A percentile compares a stretch with the other conserved stretches of the same genome.
Conservation (phyloP, 352 stramenopile genomes). For the Stramenopiles sp. region DNA sequence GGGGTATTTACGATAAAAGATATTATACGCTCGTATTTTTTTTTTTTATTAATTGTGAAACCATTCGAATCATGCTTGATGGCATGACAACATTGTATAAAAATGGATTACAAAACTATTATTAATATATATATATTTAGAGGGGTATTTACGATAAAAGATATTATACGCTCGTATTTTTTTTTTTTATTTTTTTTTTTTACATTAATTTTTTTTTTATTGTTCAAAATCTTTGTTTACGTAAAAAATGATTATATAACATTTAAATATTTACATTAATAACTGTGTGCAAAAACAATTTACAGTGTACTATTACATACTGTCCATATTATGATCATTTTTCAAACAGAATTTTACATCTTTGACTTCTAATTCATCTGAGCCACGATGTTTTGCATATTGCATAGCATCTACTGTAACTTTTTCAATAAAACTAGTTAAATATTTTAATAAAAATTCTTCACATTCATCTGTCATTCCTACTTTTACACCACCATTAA, state of each 20-base stretch:
- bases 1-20: too few species aligned
- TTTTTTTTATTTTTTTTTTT: too few species aligned
- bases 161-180: too few species aligned
- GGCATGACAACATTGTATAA: background rate
- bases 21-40: too few species aligned
- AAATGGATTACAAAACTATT: too few species aligned
- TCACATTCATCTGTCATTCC: background rate
- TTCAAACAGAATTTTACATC: background rate
- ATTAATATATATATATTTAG: too few species aligned
- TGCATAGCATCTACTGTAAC: background rate
- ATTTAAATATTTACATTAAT: too few species aligned
- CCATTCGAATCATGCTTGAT: background rate
- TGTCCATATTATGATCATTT: background rate
- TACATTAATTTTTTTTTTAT: too few species aligned
- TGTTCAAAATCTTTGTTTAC: too few species aligned
- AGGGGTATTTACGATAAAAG: too few species aligned
- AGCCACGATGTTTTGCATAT: background rate
- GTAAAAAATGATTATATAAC: too few species aligned
- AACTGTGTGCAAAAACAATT: too few species aligned
- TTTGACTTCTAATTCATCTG: background rate
- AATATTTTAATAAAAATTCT: background rate
- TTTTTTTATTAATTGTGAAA: background rate
- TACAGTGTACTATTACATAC: background rate
- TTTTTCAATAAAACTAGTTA: background rate
- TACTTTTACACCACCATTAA: background rate